Evolutionary conservation across 2,329 filamentous ascomycete species (phyloP).

Genomic region (Venturia carpophila): DNA sequence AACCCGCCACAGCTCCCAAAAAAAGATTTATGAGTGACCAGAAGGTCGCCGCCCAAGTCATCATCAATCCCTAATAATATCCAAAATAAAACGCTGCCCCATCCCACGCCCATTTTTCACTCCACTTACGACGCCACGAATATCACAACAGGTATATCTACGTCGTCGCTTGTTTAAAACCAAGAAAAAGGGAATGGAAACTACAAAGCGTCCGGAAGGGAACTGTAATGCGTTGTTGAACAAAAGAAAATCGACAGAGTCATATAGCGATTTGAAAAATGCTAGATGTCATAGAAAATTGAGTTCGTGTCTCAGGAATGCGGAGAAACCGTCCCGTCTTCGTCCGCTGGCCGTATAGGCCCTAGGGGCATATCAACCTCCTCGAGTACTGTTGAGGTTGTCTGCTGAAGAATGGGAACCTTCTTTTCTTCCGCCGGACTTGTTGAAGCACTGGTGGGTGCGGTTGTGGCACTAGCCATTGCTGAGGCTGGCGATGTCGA

Average conservation of each 20-base stretch:
- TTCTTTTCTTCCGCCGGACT: constrained; percentile 11
- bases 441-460: not conserved
- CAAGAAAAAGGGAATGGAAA: not conserved
- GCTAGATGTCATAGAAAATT: not conserved
- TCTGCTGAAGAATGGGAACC: not conserved
- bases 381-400: constrained; percentile 12
- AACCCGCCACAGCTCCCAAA: not conserved
- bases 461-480: not conserved
- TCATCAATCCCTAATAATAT: constrained; percentile 11
- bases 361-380: constrained; percentile 17
- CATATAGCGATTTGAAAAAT: constrained; percentile 3
- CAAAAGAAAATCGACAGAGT: not conserved
- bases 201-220: not conserved
- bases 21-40: not conserved
- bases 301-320: not conserved
- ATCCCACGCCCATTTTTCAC: not conserved
- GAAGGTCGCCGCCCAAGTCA: constrained; percentile 6
- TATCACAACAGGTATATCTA: constrained; percentile 8
- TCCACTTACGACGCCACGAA: not conserved
- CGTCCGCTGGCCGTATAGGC: constrained; percentile 4
- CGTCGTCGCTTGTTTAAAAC: not conserved
- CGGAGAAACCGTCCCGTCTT: not conserved
- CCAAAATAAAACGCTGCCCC: not conserved
- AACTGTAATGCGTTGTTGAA: not conserved
- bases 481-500: not conserved